Evolutionary conservation across 306 rosid species (phyloP), one percentile per base, ranked within the genome.

Genomic region (Citrullus amarus): DNA sequence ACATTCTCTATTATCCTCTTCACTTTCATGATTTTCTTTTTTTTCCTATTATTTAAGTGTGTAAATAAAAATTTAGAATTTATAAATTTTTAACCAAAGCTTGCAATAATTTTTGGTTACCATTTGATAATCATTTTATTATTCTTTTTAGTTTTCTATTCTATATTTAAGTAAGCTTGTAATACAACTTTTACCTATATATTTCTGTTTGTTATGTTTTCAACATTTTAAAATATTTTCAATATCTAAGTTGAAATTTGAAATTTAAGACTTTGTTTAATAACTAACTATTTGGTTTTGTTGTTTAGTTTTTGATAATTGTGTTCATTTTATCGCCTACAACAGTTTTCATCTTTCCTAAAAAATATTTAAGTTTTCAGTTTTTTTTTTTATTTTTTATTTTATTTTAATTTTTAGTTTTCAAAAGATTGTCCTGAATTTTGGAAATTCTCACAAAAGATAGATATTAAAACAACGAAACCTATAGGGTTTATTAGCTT

Each of bases 1-100:
- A 36, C 50, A 36, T 68, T 68, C 16, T 20, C 75, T 66, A 9
- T 38, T 38, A 17, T 67, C 69, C 48, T 63, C 30, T 80, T 54
- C 67, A 50, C 4, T 66, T 73, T n/a, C 56, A 12, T 78, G 14
- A 3, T 78, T 80, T 67, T 65, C 66, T 77, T 63, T 75, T 76
- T 80, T 12, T 71, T 12, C 30, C 30, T 4, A 57, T 68, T 68
- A 41, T n/a, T 41, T 39, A 39, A 9, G 7, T 34, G 11, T 6
- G 5, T 8, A 34, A 32, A 63, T 34, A 2, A 6, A 3, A 34
- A 14, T 17, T 34, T 38, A 6, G 46, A 34, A 6, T 30, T 50
- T 50, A 4, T 5, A 50, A 2, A 13, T 48, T 5, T 13, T 50
- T 4, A 50, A 50, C 17, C 54, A 13, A 12, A 50, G 4, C 16